Evolutionary conservation across 257 asterid genomes (phyloP), one percentile per base, ranked within the genome.

Genomic region (Henckelia pumila): DNA sequence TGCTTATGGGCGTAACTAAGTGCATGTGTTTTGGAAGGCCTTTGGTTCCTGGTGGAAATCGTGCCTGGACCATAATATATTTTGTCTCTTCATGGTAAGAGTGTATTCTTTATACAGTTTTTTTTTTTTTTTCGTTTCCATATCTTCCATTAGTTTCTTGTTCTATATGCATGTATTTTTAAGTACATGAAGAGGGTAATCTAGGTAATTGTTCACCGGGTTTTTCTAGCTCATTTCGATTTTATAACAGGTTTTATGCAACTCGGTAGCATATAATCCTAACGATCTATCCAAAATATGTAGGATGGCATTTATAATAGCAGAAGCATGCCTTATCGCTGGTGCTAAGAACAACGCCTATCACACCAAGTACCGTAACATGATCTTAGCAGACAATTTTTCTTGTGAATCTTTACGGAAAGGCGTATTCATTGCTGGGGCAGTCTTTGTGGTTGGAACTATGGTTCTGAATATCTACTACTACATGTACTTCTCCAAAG

Each of bases 11-110:
- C 21, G 92, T 92, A 76, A 89, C 98, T 29, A 87, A 82, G 72
- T 88, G 94, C 95, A 92, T 92, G 96, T 89, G 98, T 69, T 87
- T 92, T 14, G 96, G 98, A 67, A 82, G 80, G 69, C 89, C 96
- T 68, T 82, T 92, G 78, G 72, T 88, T 29, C 96, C 98, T 2
- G 95, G 96, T 24, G 84, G 86, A 67, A 84, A 92, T 75, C 95
- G 96, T 19, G 98, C 95, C 7, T 92, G 98, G 98, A 67, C 96
- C 72, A 92, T 92, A 44, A 87, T 92, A 76, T 89, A 89, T 76
- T 92, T 92, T 60, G 53, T 83, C 3, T 72, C 84, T 5, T 92
- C 98, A 69, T 92, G 96, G 95, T 91, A 66, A 68, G 78, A 63
- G 47, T 68, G 22, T 68, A 25, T 35, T 16, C 29, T 24, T 16